Evolutionary conservation across 371 early-diverging fungal species (phyloP).

Genomic region (Blakeslea trispora): DNA sequence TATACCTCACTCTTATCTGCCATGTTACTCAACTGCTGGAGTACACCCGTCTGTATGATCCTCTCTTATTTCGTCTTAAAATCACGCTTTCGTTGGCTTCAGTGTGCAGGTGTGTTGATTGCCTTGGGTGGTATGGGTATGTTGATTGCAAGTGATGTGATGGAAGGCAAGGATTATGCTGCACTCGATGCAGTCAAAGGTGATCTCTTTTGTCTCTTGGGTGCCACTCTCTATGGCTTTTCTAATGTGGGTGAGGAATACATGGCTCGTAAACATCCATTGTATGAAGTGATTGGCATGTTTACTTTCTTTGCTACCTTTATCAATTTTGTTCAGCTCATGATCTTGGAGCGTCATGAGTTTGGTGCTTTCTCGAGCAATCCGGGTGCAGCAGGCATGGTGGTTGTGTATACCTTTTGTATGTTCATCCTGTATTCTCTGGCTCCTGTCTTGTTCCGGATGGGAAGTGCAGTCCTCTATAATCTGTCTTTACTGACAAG

Average conservation of each 20-base stretch:
- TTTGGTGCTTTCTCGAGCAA: slow-evolving; percentile 24
- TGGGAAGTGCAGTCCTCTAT: slow-evolving; percentile 71
- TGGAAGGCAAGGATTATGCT: slow-evolving; percentile 40
- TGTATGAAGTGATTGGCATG: slow-evolving; percentile 72
- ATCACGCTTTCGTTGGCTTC: slow-evolving; percentile 58
- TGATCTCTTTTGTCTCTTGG: slow-evolving; percentile 67
- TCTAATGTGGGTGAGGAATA: slow-evolving; percentile 71
- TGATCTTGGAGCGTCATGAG: slow-evolving; percentile 60
- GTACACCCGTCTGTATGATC: slow-evolving; percentile 67
- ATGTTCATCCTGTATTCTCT: slow-evolving; percentile 69
- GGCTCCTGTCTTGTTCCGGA: slow-evolving; percentile 66
- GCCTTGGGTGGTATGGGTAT: slow-evolving; percentile 68
- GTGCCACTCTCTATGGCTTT: slow-evolving; percentile 70
- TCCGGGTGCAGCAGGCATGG: slow-evolving; percentile 43
- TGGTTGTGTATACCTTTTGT: slow-evolving; percentile 60
- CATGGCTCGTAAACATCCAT: slow-evolving; percentile 64
- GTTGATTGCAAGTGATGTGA: slow-evolving; percentile 62
- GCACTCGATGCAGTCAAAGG: slow-evolving; percentile 60
- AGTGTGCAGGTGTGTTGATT: slow-evolving; percentile 64
- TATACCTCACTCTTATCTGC: slow-evolving; percentile 72
- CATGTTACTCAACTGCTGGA: slow-evolving; percentile 75
- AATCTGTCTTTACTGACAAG: slow-evolving; percentile 73
- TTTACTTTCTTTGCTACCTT: slow-evolving; percentile 69
- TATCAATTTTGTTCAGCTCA: slow-evolving; percentile 67
- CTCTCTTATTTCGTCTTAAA: slow-evolving; percentile 59